phyloP scores from a whole-genome alignment of 768 basidiomycete species.

The Lentinula boryana region DNA sequence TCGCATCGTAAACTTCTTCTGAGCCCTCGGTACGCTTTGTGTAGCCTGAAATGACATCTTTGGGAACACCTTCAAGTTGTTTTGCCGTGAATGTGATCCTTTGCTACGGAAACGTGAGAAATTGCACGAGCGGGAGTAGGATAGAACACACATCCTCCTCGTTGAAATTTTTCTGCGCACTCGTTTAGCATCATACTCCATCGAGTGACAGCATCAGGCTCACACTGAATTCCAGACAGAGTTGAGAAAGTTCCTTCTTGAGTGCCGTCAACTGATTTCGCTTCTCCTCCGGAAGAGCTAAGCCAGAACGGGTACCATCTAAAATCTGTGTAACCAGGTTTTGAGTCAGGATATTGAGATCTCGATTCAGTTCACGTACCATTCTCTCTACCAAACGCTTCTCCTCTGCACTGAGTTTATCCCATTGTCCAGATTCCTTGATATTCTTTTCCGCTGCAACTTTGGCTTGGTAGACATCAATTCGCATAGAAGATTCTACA shows the following conservation, averaged over 20 bases:
- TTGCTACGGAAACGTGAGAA: conserved; percentile 32
- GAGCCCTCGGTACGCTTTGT: conserved; percentile 54
- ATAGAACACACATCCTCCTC: conserved; percentile 63
- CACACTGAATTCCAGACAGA: conserved; percentile 75
- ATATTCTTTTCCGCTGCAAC: conserved; percentile 64
- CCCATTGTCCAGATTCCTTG: conserved; percentile 54
- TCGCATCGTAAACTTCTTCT: conserved; percentile 62
- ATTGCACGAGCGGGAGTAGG: background rate
- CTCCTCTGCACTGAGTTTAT: conserved; percentile 59
- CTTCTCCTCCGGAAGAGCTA: conserved; percentile 63
- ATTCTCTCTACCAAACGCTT: conserved; percentile 77
- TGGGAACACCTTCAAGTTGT: conserved; percentile 76
- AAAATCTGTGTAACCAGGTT: conserved; percentile 35
- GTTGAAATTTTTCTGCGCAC: conserved; percentile 76
- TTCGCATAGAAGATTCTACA: conserved; percentile 75
- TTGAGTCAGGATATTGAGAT: background rate
- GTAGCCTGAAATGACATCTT: conserved; percentile 75
- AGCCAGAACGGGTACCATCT: conserved; percentile 75
- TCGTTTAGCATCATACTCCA: background rate
- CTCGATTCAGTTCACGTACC: conserved; percentile 22
- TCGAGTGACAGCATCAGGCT: conserved; percentile 17
- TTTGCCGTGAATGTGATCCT: conserved; percentile 59
- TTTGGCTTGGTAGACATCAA: conserved; percentile 76
- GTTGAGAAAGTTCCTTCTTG: conserved; percentile 73
- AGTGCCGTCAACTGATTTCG: conserved; percentile 48